Percentiles rank a stretch among this genome's conserved stretches.
These are phyloP conservation scores for Verticillium tricorpus DNA, from an alignment of 2,329 filamentous ascomycete species.

Conservation along the genomic window DNA sequence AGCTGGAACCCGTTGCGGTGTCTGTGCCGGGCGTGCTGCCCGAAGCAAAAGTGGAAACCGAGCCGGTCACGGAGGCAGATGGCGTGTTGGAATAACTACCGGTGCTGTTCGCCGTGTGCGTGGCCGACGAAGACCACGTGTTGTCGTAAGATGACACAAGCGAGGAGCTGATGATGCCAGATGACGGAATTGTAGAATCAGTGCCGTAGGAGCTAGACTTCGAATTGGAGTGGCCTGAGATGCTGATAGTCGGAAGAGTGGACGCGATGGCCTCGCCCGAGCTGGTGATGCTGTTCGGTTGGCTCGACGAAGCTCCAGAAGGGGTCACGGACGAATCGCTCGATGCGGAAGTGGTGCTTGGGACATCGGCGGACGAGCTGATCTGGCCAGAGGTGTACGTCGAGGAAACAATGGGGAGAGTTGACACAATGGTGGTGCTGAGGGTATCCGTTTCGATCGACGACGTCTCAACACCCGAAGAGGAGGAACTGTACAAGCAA, in stretches of 20 bases:
- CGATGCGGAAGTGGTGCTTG: background rate
- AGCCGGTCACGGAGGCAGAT: background rate
- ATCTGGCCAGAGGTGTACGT: slow-evolving; percentile 1
- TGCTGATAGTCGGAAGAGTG: background rate
- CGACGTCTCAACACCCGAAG: background rate
- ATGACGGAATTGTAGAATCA: background rate
- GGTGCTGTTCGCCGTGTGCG: background rate
- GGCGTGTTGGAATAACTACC: background rate
- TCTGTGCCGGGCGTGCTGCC: background rate
- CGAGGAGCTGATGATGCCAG: background rate
- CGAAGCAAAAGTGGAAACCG: background rate
- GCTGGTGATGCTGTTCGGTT: background rate
- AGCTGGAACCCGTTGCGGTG: background rate
- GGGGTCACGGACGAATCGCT: background rate
- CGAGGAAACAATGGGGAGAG: slow-evolving; percentile 2
- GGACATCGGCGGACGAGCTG: background rate
- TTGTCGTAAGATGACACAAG: background rate
- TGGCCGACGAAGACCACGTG: background rate
- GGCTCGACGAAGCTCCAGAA: background rate
- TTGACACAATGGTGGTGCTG: background rate
- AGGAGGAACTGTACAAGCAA: slow-evolving; percentile 14
- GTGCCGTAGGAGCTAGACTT: background rate
- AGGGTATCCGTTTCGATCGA: background rate
- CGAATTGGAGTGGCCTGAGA: background rate
- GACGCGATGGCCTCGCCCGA: background rate